A percentile compares a stretch with the other conserved stretches of the same genome.
Evolutionary conservation across 129 eudicot species (phyloP).

Genomic region (Flaveria trinervia): DNA sequence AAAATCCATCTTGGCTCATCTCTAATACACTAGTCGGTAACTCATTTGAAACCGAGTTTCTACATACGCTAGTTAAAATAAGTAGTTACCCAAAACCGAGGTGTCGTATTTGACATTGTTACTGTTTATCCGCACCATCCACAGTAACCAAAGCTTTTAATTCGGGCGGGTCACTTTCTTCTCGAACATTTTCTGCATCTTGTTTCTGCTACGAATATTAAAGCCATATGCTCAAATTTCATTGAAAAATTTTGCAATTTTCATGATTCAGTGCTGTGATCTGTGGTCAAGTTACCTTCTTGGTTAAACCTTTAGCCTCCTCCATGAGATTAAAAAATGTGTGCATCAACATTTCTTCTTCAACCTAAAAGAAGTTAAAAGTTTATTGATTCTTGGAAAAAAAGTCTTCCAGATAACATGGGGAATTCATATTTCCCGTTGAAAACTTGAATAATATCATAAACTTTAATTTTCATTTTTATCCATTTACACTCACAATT

Average conservation of each 20-base stretch:
- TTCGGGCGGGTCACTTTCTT: conserved; percentile 5
- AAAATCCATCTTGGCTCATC: not conserved
- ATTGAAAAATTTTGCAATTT: not conserved
- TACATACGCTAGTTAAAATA: not conserved
- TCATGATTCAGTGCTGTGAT: not conserved
- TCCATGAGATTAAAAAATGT: conserved; percentile 62
- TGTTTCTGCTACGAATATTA: conserved; percentile 26
- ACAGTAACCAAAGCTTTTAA: conserved; percentile 10
- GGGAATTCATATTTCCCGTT: no score
- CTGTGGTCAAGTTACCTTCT: conserved; percentile 35
- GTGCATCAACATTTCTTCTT: conserved; percentile 87
- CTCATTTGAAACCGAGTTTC: not conserved
- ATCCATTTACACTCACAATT: not conserved
- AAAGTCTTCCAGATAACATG: not conserved
- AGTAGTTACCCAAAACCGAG: conserved; percentile 9
- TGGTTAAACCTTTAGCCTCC: conserved; percentile 42
- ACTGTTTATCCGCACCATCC: conserved; percentile 13
- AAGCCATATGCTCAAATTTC: not conserved
- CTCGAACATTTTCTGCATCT: not conserved
- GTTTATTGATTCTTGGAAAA: not conserved
- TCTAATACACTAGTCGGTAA: not conserved
- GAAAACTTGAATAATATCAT: not conserved
- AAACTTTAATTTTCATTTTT: no score
- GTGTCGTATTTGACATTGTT: not conserved
- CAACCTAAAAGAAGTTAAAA: conserved; percentile 48